Percentiles rank a stretch among this genome's conserved stretches.
These are phyloP conservation scores for Agaricales sp. DNA, from an alignment of 1,284 basidiomycete genomes.

Conservation along the genomic window DNA sequence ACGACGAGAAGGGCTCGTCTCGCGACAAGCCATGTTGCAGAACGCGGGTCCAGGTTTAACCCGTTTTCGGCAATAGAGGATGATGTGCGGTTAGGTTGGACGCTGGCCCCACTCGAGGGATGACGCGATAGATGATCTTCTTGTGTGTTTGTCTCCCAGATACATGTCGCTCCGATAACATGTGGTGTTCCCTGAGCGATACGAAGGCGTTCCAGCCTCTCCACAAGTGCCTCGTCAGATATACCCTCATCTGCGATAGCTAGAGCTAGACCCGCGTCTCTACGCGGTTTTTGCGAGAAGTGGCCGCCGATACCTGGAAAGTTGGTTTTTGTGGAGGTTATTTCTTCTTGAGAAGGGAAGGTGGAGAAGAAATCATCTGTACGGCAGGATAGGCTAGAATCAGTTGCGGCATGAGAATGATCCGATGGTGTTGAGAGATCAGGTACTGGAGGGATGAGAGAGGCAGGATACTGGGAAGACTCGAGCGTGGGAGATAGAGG, in stretches of 20 bases:
- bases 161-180: constrained; percentile 4
- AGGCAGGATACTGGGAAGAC: too few species aligned
- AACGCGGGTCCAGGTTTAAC: not conserved
- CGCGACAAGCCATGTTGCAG: constrained; percentile 30
- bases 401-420: not conserved
- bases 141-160: not conserved
- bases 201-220: constrained; percentile 32
- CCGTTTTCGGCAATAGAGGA: not conserved
- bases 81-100: not conserved
- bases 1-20: constrained; percentile 47
- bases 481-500: too few species aligned
- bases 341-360: too few species aligned
- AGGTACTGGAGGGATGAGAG: not conserved
- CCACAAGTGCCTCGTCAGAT: constrained; percentile 34
- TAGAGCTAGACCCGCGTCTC: constrained; percentile 20
- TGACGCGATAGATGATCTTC: constrained; percentile 8
- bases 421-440: not conserved
- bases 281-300: not conserved
- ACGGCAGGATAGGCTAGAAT: not conserved
- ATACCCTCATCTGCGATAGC: constrained; percentile 39
- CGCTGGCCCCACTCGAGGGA: not conserved
- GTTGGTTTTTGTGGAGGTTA: not conserved
- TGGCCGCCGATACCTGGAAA: not conserved
- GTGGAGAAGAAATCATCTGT: not conserved
- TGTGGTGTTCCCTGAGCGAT: constrained; percentile 4